phyloP scores from a whole-genome alignment of 164 flowering plant species.

The Vitis amurensis region DNA sequence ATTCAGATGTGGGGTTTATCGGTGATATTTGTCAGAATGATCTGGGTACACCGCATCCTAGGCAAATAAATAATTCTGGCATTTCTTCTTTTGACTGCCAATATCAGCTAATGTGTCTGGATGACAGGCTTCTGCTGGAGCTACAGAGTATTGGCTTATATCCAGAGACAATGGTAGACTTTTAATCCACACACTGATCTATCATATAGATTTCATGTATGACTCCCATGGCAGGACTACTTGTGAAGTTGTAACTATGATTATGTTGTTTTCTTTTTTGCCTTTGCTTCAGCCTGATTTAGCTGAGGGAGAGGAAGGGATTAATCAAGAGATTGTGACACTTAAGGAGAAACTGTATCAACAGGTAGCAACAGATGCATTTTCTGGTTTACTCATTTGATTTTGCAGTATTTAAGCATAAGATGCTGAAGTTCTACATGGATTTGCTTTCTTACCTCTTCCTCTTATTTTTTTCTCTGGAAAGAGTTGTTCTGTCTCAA shows the following conservation, averaged over 20 bases:
- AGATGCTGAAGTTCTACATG: not conserved
- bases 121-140: constrained; percentile 38
- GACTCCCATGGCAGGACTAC: not conserved
- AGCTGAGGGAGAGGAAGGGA: constrained; percentile 36
- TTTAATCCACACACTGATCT: not conserved
- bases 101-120: constrained; percentile 34
- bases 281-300: constrained; percentile 38
- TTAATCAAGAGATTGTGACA: constrained; percentile 29
- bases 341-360: constrained; percentile 27
- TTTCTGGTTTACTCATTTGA: not conserved
- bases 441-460: not conserved
- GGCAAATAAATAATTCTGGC: constrained; percentile 9
- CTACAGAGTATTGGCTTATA: constrained; percentile 39
- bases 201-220: not conserved
- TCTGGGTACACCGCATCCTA: constrained; percentile 14
- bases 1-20: constrained; percentile 26
- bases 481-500: too few species aligned
- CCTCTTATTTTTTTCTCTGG: not conserved
- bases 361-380: constrained; percentile 22
- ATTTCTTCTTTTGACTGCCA: constrained; percentile 21
- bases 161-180: constrained; percentile 35
- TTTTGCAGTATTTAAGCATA: not conserved
- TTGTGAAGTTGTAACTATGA: not conserved
- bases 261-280: not conserved
- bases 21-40: constrained; percentile 32